Base-by-base conservation (phyloP, 768 basidiomycete species). In the Phylloporus scabripes region DNA sequence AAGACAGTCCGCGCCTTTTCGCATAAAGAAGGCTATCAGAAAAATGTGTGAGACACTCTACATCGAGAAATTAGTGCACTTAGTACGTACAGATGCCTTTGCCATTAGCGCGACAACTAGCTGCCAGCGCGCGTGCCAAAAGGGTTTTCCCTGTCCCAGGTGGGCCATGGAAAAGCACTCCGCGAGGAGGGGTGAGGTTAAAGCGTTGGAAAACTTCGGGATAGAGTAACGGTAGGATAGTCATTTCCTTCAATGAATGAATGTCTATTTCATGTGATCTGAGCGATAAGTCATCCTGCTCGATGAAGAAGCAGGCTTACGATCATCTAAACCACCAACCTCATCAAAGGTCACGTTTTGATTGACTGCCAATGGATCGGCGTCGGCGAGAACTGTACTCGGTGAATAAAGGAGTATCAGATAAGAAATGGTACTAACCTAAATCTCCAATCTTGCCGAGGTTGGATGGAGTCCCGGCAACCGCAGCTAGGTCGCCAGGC, bases 121-220 rank as follows among this genome's bases (percentile, higher is more conserved):
- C 90, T 1, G 96, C 95, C 6, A 99, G 74, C 3, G 96, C 96
- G 51, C 96, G 76, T 0, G 96, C 96, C 14, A 99, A 72, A 0
- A 99, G 75, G 0, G 96, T 99, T 69, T 94, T 94, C 40, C 96
- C 96, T 0, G 96, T 99, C n/a, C 96, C 96, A 0, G 96, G 96
- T 9, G 96, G 96, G 14, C 96, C 96, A 62, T 98, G 95, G 70
- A 99, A 96, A 18, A 99, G 72, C 0, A 99, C 96, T 43, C 96
- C 96, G 28, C 96, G 79, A 2, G 96, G 96, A 36, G 96, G 96
- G 0, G 92, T 97, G 33, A 99, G 82, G 44, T 82, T 84, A 67
- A 98, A 95, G 42, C 83, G 82, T 57, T 94, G 91, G 64, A 98
- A 98, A 12, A 99, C 83, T 67, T 99, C 96, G 0, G 96, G 96